Conservation (phyloP, 495 filamentous ascomycete genomes). For the Chaetomium tenue region DNA sequence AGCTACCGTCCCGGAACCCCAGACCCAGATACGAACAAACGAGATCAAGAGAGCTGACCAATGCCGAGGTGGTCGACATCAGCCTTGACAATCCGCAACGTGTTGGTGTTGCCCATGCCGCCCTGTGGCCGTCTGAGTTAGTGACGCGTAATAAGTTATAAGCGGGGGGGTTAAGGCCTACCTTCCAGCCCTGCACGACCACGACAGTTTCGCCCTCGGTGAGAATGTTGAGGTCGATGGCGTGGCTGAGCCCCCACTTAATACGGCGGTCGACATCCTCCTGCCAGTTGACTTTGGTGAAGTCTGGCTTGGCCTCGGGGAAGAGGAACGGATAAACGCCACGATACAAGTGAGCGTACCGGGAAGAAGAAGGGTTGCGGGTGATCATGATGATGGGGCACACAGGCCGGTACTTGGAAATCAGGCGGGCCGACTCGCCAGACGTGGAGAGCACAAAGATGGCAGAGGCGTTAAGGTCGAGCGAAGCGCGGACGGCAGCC, state of each 20-base stretch:
- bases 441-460: constrained; percentile 92
- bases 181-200: constrained; percentile 90
- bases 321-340: constrained; percentile 97
- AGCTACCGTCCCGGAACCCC: constrained; percentile 9
- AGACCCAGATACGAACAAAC: constrained; percentile 1
- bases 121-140: constrained; percentile 52
- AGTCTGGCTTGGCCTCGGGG: constrained; percentile 89
- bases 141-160: not conserved
- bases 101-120: constrained; percentile 98
- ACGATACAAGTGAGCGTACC: constrained; percentile 94
- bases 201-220: constrained; percentile 80
- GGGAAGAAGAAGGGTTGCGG: constrained; percentile 73
- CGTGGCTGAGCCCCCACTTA: constrained; percentile 87
- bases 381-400: constrained; percentile 99
- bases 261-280: constrained; percentile 96
- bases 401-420: constrained; percentile 97
- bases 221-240: constrained; percentile 79
- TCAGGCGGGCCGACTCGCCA: constrained; percentile 84
- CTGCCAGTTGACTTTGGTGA: constrained; percentile 85
- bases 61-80: constrained; percentile 52
- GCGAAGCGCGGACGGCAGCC: constrained; percentile 87
- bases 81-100: constrained; percentile 60
- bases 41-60: constrained; percentile 27
- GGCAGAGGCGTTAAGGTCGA: constrained; percentile 93
- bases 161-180: constrained; percentile 10